Conservation (phyloP, 164 flowering plant genomes). For the Tetrastigma voinierianum region DNA sequence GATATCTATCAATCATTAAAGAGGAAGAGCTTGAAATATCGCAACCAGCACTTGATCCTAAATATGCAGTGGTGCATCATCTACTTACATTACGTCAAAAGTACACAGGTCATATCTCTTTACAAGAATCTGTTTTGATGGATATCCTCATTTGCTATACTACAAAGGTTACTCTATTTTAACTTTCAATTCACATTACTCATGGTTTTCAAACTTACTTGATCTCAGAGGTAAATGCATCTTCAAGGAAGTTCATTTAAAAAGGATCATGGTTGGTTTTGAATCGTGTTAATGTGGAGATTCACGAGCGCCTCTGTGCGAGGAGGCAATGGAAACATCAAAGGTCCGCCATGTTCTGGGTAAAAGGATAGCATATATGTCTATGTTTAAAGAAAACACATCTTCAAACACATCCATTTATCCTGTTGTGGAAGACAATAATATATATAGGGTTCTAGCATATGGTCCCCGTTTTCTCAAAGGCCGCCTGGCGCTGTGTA, state of each 20-base stretch:
- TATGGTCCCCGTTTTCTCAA: slow-evolving; percentile 1
- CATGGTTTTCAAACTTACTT: too few species aligned
- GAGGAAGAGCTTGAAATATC: slow-evolving; percentile 38
- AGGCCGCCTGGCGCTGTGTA: slow-evolving; percentile 1
- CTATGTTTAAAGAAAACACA: background rate
- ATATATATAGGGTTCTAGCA: background rate
- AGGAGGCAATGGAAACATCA: slow-evolving; percentile 12
- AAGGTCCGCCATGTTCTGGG: slow-evolving; percentile 33
- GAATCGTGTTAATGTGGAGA: slow-evolving; percentile 12
- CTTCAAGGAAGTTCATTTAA: background rate
- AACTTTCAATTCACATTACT: too few species aligned
- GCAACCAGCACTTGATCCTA: slow-evolving; percentile 37
- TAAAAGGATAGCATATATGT: background rate
- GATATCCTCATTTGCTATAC: too few species aligned
- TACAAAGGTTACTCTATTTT: too few species aligned
- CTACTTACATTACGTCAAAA: slow-evolving; percentile 14
- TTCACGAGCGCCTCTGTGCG: background rate
- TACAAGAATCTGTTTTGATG: background rate
- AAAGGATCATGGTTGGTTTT: too few species aligned
- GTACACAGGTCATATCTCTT: slow-evolving; percentile 23
- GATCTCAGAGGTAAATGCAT: background rate
- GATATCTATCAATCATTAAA: slow-evolving; percentile 27
- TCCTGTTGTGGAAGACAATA: background rate
- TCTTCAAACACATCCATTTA: background rate
- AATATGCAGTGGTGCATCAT: slow-evolving; percentile 22